Evolutionary conservation across 169 alveolate species (phyloP), one percentile per base, ranked within the genome.

Genomic region (Plasmodium sp.): DNA sequence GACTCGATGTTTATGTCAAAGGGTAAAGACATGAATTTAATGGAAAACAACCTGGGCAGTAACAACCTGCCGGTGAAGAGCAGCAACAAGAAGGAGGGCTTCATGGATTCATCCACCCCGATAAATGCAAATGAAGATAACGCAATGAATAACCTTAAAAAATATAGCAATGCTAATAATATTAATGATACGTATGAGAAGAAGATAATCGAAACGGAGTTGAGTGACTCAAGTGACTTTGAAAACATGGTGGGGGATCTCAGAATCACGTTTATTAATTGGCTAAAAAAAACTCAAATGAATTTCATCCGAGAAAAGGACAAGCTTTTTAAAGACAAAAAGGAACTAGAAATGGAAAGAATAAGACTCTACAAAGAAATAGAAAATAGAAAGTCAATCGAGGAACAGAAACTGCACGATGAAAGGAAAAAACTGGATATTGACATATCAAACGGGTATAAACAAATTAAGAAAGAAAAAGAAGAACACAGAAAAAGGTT

Each of bases 241-340:
- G 98, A 97, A 84, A 91, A 83, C 16, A 96, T 97, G 98, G 98
- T 97, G n/a, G 96, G 97, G 67, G 98, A 97, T 94, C 84, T 97
- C 90, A 84, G 98, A 56, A 93, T 98, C 67, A 96, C 98, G 18
- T 97, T 97, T 96, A 93, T 96, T 4, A 83, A 96, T 84, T 97
- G 98, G 98, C 93, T 97, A 75, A 97, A 96, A 84, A 97, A 97
- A 85, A 95, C 98, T 1, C 98, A 97, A 54, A 92, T 95, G 82
- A 95, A 95, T 81, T 73, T 97, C 48, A 84, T 84, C 33, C 22
- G 97, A 77, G 96, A 92, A 81, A 88, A 95, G 77, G 97, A 96
- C 33, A 95, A 91, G 43, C 27, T 96, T 16, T 62, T 62, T 67
- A 84, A 93, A 33, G 95, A 94, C 51, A 93, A 96, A 33, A 95